Evolutionary conservation across 768 basidiomycete species (phyloP).

Genomic region (Termitomyces sp.): DNA sequence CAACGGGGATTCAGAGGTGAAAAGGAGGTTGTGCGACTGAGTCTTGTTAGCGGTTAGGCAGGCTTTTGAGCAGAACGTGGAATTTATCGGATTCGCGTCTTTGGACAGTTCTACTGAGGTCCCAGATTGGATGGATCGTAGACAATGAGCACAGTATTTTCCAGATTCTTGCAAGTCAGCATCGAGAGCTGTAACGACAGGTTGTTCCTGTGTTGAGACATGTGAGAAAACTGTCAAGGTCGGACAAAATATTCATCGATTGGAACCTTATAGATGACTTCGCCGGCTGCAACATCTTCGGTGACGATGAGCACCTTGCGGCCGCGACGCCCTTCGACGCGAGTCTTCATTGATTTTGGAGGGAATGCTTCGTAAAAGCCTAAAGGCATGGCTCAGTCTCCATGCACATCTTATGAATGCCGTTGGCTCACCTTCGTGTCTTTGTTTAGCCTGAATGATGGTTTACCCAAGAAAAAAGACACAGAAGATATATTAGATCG

Average conservation of each 20-base stretch:
- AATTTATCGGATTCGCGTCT: conserved; percentile 47
- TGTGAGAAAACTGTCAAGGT: conserved; percentile 4
- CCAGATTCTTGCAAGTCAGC: conserved; percentile 65
- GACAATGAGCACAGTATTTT: conserved; percentile 71
- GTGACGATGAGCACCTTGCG: conserved; percentile 59
- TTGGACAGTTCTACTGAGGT: conserved; percentile 40
- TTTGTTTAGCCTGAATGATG: conserved; percentile 53
- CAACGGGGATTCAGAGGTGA: conserved; percentile 61
- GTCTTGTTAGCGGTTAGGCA: conserved; percentile 55
- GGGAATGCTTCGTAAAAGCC: conserved; percentile 81
- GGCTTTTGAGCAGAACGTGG: conserved; percentile 70
- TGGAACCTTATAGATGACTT: conserved; percentile 72
- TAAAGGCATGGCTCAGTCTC: conserved; percentile 25
- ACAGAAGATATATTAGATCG: conserved; percentile 63
- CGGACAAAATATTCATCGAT: conserved; percentile 6
- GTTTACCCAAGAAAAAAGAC: conserved; percentile 26
- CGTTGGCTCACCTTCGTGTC: conserved; percentile 70
- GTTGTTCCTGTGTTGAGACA: conserved; percentile 55
- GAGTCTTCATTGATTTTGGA: conserved; percentile 66
- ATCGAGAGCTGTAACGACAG: conserved; percentile 70
- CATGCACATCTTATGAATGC: conserved; percentile 5
- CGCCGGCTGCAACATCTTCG: conserved; percentile 67
- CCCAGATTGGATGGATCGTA: conserved; percentile 52
- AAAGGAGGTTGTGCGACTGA: conserved; percentile 68
- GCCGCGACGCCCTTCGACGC: conserved; percentile 43